phyloP scores from a whole-genome alignment of 331 rosid species.

The Pyrus hybrid region DNA sequence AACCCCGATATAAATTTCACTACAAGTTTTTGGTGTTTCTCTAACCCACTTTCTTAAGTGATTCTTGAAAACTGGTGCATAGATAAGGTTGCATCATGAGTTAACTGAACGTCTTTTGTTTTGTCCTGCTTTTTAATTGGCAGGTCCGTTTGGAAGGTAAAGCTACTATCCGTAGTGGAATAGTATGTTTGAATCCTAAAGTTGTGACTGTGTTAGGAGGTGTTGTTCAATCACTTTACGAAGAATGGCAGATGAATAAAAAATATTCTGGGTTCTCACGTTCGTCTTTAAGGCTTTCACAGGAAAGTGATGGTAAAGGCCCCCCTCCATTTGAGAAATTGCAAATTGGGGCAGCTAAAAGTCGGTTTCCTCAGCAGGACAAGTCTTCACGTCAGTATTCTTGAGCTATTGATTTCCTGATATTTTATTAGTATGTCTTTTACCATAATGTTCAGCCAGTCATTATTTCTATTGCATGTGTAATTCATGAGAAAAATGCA shows the following conservation, averaged over 20 bases:
- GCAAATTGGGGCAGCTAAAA: constrained; percentile 56
- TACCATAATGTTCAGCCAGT: background rate
- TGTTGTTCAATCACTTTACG: constrained; percentile 69
- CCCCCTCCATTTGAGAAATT: constrained; percentile 96
- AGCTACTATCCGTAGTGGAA: constrained; percentile 50
- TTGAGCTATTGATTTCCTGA: background rate
- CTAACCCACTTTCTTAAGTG: background rate
- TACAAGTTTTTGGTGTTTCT: background rate
- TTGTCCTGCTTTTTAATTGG: constrained; percentile 17
- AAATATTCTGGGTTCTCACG: constrained; percentile 76
- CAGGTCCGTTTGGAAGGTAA: constrained; percentile 81
- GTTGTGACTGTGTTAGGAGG: constrained; percentile 75
- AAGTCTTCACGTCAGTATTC: constrained; percentile 10
- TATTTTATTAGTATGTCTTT: background rate
- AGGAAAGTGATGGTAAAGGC: constrained; percentile 51
- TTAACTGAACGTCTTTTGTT: background rate
- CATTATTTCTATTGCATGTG: background rate
- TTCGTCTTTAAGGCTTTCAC: constrained; percentile 42
- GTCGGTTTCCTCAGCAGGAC: constrained; percentile 20
- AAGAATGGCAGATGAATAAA: constrained; percentile 90
- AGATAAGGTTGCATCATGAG: background rate
- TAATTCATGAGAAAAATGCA: constrained; percentile 14
- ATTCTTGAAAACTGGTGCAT: background rate
- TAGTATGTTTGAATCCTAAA: constrained; percentile 65
- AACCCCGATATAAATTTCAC: background rate